A percentile compares a stretch with the other conserved stretches of the same genome.
phyloP scores from a whole-genome alignment of 2,329 filamentous ascomycete species.

The Ascochyta lentis region DNA sequence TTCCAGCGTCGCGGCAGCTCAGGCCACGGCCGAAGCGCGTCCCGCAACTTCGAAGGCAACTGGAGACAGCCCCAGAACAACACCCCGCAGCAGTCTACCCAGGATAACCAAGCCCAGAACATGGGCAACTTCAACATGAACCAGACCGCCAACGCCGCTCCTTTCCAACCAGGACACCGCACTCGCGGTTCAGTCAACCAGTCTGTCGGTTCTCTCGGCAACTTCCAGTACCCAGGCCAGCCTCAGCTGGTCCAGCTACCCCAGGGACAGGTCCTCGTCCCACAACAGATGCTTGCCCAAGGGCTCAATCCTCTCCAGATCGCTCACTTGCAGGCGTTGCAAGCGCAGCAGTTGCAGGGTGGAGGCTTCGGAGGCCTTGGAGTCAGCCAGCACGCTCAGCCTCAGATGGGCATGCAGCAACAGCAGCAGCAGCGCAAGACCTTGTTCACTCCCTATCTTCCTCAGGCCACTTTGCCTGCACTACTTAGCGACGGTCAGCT shows the following conservation, averaged over 20 bases:
- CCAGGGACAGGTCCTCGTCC: conserved; percentile 81
- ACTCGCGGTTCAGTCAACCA: conserved; percentile 81
- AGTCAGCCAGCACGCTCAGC: conserved; percentile 75
- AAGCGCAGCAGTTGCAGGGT: conserved; percentile 82
- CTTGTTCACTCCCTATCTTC: conserved; percentile 95
- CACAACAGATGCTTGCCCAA: conserved; percentile 86
- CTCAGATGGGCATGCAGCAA: conserved; percentile 67
- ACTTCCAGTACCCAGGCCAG: conserved; percentile 88
- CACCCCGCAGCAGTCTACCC: conserved; percentile 58
- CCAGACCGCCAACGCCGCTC: conserved; percentile 71
- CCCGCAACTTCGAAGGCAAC: conserved; percentile 96
- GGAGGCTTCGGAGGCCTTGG: conserved; percentile 71
- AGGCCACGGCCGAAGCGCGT: conserved; percentile 81
- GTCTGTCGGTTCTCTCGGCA: conserved; percentile 81
- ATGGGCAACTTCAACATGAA: conserved; percentile 72
- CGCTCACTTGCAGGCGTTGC: conserved; percentile 88
- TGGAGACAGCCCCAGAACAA: conserved; percentile 82
- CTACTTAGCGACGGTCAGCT: conserved; percentile 90
- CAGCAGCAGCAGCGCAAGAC: conserved; percentile 98
- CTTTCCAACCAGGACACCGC: conserved; percentile 93
- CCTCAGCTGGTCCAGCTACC: conserved; percentile 86
- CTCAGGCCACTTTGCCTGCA: conserved; percentile 90
- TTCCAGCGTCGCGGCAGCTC: conserved; percentile 78
- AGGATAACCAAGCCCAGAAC: conserved; percentile 54
- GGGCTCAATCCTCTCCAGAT: conserved; percentile 88